Conservation (phyloP, 768 basidiomycete species). For the Austroboletus eburneus region DNA sequence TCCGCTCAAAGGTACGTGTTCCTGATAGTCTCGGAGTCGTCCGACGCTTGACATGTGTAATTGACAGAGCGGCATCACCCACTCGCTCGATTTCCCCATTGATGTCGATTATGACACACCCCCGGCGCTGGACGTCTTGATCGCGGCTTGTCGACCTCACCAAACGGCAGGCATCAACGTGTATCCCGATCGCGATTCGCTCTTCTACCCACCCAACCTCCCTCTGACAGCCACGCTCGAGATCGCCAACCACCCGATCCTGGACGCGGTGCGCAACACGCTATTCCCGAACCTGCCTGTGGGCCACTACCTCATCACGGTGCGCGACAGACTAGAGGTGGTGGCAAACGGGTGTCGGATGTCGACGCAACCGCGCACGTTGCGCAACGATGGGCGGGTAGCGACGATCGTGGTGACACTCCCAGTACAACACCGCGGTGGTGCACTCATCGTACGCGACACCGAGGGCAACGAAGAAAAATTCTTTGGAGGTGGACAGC, state of each 20-base stretch:
- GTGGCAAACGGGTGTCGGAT: conserved; percentile 57
- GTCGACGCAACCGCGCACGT: conserved; percentile 47
- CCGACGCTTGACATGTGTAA: no score
- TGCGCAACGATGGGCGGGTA: conserved; percentile 61
- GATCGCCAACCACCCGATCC: conserved; percentile 75
- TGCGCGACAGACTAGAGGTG: conserved; percentile 69
- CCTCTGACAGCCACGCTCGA: conserved; percentile 75
- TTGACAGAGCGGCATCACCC: conserved; percentile 66
- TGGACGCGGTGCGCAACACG: conserved; percentile 66
- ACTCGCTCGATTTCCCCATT: conserved; percentile 79
- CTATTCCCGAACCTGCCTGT: conserved; percentile 68
- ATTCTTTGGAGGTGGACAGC: conserved; percentile 58
- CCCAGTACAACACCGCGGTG: conserved; percentile 71
- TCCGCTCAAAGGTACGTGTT: conserved; percentile 64
- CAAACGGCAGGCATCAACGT: conserved; percentile 48
- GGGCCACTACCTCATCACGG: conserved; percentile 66
- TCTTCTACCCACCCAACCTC: conserved; percentile 69
- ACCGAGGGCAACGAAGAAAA: conserved; percentile 54
- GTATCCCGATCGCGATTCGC: conserved; percentile 58
- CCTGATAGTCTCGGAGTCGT: not conserved
- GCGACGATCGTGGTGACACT: conserved; percentile 73
- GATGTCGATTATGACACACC: conserved; percentile 72
- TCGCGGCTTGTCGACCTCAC: conserved; percentile 68
- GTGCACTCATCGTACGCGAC: conserved; percentile 56
- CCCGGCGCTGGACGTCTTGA: conserved; percentile 73